Evolutionary conservation across 305 asterid genomes (phyloP), one percentile per base, ranked within the genome.

Genomic region (Salvia sclarea): DNA sequence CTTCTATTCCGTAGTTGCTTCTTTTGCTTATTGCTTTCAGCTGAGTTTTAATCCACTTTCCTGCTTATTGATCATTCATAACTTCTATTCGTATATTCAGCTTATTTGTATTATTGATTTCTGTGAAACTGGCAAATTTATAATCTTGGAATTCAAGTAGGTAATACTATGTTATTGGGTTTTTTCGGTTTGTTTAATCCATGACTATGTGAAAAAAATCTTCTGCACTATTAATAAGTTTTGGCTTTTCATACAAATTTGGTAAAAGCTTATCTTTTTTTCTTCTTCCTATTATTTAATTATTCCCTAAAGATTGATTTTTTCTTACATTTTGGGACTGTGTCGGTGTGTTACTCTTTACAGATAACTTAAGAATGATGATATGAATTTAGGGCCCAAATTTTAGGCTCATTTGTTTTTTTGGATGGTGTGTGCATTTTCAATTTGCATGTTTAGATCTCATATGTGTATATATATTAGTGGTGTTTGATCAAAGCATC

Each of bases 1-100:
- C 79, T 68, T 71, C 18, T 72, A 55, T 64, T 77, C 74, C 53
- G 17, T 21, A n/a, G 18, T 50, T 33, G 45, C 75, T 74, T 74
- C 71, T 14, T 43, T 59, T 66, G 54, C 38, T 35, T 59, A 44
- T 58, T 58, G 71, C 55, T 71, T 70, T 48, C 47, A 35, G 18
- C 43, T 50, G 71, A 64, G 64, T 69, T 69, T 56, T 18, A 12
- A 21, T 49, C 45, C 48, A 13, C 54, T 35, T 70, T 22, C 66
- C 22, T 50, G 37, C 38, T 59, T 41, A 48, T n/a, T n/a, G n/a
- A n/a, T 2, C 9, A 25, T 53, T 61, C 33, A 62, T 37, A 61
- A 50, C 38, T 31, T 63, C 63, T 68, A 30, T 33, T 68, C 24
- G 61, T 24, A 55, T 37, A 22, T 68, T 72, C 45, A 54, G 9